Evolutionary conservation across 805 yeast genomes (phyloP), one percentile per base, ranked within the genome.

Genomic region (Metschnikowia arizonensis): DNA sequence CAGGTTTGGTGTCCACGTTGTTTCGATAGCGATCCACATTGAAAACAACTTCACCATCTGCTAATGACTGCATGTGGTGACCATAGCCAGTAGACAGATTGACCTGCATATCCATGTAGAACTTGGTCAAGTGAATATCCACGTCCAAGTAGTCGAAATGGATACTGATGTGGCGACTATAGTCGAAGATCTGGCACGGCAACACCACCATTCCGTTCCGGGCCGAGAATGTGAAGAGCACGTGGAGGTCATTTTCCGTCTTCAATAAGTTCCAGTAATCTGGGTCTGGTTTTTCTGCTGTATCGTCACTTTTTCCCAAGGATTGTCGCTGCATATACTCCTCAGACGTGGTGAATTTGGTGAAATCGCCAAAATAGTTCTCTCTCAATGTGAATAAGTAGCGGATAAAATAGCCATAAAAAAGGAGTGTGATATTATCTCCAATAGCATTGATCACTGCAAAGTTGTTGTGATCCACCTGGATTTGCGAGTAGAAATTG

Each of bases 91-190:
- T 88, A 10, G 85, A 73, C 32, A 82, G 70, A 52, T 86, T 81
- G 1, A 84, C 85, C 57, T 88, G 91, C 49, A 91, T 60, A 58
- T 91, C 97, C 97, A 93, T 90, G 59, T 91, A 93, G 62, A 85
- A 93, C 55, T 88, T 86, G 14, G 91, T 84, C 63, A 88, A 85
- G 45, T 98, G 70, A n/a, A 88, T 70, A 59, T 89, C 97, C 23
- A 87, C 76, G 50, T 82, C 88, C 34, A 90, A 67, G 15, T 74
- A 69, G 18, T 82, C 81, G 54, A 88, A 82, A 33, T 74, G 73
- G 1, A 90, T 59, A 0, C 84, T 79, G 18, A 85, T 55, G 57
- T 82, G 83, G 0, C 84, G 74, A 11, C 73, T 67, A 30, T 81
- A 72, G 46, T 83, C 81, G 58, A 87, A 90, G 7, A 88, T 63